Base-by-base conservation (phyloP, 2,329 filamentous ascomycete genomes). In the Metarhizium sp. region DNA sequence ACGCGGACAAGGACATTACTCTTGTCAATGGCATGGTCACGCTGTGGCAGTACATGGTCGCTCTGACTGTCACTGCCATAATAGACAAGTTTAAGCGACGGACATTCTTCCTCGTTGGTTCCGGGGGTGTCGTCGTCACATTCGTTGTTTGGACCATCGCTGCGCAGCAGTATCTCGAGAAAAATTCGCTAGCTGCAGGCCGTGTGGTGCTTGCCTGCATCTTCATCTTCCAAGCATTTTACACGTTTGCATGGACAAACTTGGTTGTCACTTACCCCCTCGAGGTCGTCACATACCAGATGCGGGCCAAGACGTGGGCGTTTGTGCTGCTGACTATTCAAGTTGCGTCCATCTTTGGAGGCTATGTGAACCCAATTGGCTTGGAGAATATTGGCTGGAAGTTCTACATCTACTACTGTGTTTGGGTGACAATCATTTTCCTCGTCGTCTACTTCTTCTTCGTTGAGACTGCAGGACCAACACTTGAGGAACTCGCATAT, bases 221-320 rank as follows among this genome's bases (percentile, higher is more conserved):
- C 55, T 75, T 75, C 57, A 52, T 74, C 38, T 75, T 73, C 59
- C 68, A 73, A 30, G 66, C 63, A 0, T 73, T 73, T 40, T 75
- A 75, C 53, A 73, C 69, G 0, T 66, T 73, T 38, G 73, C 69
- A 1, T 76, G 73, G 73, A 75, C 71, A 0, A 72, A 72, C 7
- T 47, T 76, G 47, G 67, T 74, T 2, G 72, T 75, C 0, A 72
- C 72, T 0, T 76, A 76, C 50, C 71, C 73, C 1, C 64, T 73
- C 0, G 73, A 75, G 58, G 63, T 75, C 6, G 68, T 73, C 5
- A 69, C 72, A 0, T 72, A 72, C 42, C 66, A 70, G 51, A 73
- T 74, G 67, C 69, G 73, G 6, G 72, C 73, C 52, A 75, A 74
- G 62, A 65, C 69, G 0, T 73, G 69, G 68, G 67, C 67, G 0